Evolutionary conservation across 805 yeast species (phyloP).

Genomic region (Kluyveromyces dobzhanskii): DNA sequence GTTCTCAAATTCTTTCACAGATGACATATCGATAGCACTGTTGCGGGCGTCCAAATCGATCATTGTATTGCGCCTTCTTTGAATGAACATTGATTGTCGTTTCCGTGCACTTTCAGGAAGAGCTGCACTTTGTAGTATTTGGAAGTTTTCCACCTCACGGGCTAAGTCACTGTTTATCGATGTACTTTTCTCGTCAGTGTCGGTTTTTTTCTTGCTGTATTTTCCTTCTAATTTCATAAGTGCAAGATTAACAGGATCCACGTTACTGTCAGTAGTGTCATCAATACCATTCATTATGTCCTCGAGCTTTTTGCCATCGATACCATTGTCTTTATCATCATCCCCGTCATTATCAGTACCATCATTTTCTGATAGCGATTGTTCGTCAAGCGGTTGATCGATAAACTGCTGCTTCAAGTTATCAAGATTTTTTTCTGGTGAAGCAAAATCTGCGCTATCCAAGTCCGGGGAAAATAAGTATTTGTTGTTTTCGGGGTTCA

Average conservation of each 20-base stretch:
- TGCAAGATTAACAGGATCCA: constrained; percentile 69
- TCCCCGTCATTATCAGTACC: constrained; percentile 2
- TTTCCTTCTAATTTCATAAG: constrained; percentile 73
- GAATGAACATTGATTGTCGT: constrained; percentile 28
- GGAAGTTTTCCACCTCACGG: constrained; percentile 4
- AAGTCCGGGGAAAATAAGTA: constrained; percentile 25
- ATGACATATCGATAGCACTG: constrained; percentile 15
- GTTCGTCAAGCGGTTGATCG: constrained; percentile 10
- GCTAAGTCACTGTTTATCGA: constrained; percentile 5
- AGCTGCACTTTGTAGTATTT: constrained; percentile 8
- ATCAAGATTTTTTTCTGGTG: constrained; percentile 28
- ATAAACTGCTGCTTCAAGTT: constrained; percentile 24
- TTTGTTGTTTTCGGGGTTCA: constrained; percentile 11
- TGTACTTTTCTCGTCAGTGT: constrained; percentile 5
- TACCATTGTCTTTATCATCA: background rate
- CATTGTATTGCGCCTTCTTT: constrained; percentile 33
- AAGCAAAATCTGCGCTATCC: constrained; percentile 21
- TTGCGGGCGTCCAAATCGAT: constrained; percentile 23
- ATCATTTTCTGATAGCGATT: constrained; percentile 8
- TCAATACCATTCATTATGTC: constrained; percentile 45
- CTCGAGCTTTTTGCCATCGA: constrained; percentile 7
- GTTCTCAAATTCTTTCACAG: constrained; percentile 3
- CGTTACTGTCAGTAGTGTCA: constrained; percentile 72
- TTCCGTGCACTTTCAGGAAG: constrained; percentile 12
- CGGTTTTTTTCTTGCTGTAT: constrained; percentile 16